Conservation (phyloP, 2,329 filamentous ascomycete species). For the Fusarium cicatricum region DNA sequence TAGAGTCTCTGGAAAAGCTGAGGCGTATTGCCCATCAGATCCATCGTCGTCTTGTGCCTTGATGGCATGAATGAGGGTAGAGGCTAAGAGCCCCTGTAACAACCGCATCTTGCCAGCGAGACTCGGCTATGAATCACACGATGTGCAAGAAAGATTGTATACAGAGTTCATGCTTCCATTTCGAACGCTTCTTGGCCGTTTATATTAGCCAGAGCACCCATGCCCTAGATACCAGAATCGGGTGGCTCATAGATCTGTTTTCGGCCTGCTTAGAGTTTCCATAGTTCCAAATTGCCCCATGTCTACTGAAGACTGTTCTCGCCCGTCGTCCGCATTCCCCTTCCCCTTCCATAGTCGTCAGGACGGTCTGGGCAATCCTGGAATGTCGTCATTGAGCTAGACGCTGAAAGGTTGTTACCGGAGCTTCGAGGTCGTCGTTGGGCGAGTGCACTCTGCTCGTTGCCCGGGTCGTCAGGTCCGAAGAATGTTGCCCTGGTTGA, state of each 20-base stretch:
- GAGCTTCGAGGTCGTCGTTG: neutral
- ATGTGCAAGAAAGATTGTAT: constrained; percentile 12
- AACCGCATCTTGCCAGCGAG: constrained; percentile 34
- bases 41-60: constrained; percentile 22
- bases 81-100: constrained; percentile 31
- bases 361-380: constrained; percentile 13
- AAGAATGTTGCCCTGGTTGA: constrained; percentile 29
- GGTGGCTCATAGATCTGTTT: constrained; percentile 26
- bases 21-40: constrained; percentile 17
- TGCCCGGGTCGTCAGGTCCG: constrained; percentile 13
- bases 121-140: constrained; percentile 18
- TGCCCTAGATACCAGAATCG: constrained; percentile 1
- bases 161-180: neutral
- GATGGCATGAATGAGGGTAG: constrained; percentile 23
- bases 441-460: constrained; percentile 4
- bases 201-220: constrained; percentile 17
- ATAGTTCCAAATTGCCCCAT: constrained; percentile 7
- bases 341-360: constrained; percentile 12
- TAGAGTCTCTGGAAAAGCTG: constrained; percentile 21
- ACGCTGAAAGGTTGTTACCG: neutral
- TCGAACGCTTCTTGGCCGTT: constrained; percentile 4
- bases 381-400: constrained; percentile 31
- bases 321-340: constrained; percentile 28
- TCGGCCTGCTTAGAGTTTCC: constrained; percentile 28
- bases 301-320: constrained; percentile 20